Base-by-base conservation (phyloP, 2,329 filamentous ascomycete species). In the Nemania bipapillata region DNA sequence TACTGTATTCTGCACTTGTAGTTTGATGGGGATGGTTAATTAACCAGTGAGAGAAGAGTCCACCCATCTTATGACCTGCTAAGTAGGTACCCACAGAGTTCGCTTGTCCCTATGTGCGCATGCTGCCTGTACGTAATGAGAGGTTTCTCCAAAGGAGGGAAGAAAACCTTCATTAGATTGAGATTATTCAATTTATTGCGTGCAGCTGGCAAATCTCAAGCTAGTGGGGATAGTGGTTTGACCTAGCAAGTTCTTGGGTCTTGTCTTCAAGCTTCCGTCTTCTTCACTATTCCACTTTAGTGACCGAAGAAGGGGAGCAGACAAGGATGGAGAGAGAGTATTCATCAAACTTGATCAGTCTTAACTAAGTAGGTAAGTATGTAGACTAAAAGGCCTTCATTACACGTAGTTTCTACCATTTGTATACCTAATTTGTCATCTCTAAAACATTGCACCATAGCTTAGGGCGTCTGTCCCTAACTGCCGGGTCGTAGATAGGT, bases 131-230 rank as follows among this genome's bases (percentile, higher is more conserved):
- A 55, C 57, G 63, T 37, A 37, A 65, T 37, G 30, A 52, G n/a
- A 40, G 30, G 17, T 24, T 55, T 37, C 26, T 32, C 40, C 28
- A n/a, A 49, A 30, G 17, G 1, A 11, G 52, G 30, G 9, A 47
- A 42, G 17, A 24, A 40, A 49, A 67, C 35, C n/a, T 58, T 50
- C 47, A 49, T 54, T 52, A 65, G 53, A 63, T 53, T 69, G 56
- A 65, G 53, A 66, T 69, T 63, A 56, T 66, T 66, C 63, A 63
- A 62, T 65, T 66, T 69, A 69, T 69, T 69, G 47, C 63, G 53
- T 66, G 58, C 66, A 66, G 66, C 57, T 66, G 54, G 57, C 50
- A 68, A 62, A 65, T 69, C 53, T 66, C 58, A 32, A 59, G 49
- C 35, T 30, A 28, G 67, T 65, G 59, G 68, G n/a, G 61, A 57